A percentile compares a stretch with the other conserved stretches of the same genome.
phyloP scores from a whole-genome alignment of 2,329 filamentous ascomycete species.

The Arthrobotrys iridis region DNA sequence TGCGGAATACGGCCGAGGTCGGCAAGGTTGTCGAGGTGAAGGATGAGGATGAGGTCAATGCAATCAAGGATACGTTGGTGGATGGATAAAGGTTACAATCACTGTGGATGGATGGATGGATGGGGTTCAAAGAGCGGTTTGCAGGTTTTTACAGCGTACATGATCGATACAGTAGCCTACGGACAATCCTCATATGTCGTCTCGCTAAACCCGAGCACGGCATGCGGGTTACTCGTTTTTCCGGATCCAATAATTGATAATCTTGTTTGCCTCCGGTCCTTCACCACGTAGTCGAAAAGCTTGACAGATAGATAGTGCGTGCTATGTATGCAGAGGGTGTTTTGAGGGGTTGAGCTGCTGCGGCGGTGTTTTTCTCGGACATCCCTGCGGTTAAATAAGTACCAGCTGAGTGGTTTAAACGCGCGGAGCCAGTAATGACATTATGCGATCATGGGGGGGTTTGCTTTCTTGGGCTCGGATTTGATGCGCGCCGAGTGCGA shows the following conservation, averaged over 20 bases:
- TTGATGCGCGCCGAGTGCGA: too few species aligned
- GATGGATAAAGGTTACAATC: constrained; percentile 9
- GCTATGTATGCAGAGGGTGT: constrained; percentile 6
- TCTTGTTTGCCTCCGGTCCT: too few species aligned
- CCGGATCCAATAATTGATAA: too few species aligned
- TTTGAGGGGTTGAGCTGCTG: background rate
- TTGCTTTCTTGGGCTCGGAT: too few species aligned
- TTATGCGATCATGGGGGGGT: too few species aligned
- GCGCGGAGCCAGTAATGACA: background rate
- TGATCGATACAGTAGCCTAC: too few species aligned
- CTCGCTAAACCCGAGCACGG: background rate
- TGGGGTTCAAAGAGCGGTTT: too few species aligned
- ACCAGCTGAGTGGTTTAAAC: background rate
- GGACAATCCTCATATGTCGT: too few species aligned
- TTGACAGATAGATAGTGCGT: too few species aligned
- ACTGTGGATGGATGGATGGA: background rate
- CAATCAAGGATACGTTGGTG: constrained; percentile 65
- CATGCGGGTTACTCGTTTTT: background rate
- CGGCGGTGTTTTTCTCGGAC: background rate
- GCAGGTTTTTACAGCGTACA: too few species aligned
- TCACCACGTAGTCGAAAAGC: too few species aligned
- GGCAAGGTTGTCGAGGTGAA: constrained; percentile 86
- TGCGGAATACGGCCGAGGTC: constrained; percentile 93
- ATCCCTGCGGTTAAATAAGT: constrained; percentile 9
- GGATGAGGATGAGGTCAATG: constrained; percentile 79